phyloP scores from a whole-genome alignment of 202 grass and related monocot genomes.

The Zizania palustris region DNA sequence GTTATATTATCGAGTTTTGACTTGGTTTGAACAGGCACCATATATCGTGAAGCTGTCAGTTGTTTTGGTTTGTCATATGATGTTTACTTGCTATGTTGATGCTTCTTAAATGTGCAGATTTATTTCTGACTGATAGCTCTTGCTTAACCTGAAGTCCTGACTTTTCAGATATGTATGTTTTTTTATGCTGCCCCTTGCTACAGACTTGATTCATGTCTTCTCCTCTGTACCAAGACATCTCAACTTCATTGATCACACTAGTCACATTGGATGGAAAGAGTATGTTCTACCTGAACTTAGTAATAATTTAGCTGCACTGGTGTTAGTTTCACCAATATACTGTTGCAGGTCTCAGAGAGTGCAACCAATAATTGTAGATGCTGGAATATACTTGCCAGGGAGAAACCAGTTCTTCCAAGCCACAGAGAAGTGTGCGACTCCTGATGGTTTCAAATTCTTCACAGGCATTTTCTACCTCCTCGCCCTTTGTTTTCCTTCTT shows the following conservation, averaged over 20 bases:
- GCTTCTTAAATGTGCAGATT: background rate
- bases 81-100: background rate
- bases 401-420: slow-evolving; percentile 95
- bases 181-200: slow-evolving; percentile 38
- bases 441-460: slow-evolving; percentile 95
- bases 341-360: slow-evolving; percentile 81
- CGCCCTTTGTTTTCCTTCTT: slow-evolving; percentile 3
- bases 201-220: slow-evolving; percentile 98
- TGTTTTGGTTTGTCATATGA: background rate
- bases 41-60: background rate
- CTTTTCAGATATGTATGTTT: slow-evolving; percentile 16
- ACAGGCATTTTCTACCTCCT: slow-evolving; percentile 57
- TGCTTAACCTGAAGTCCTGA: slow-evolving; percentile 19
- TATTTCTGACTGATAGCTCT: slow-evolving; percentile 1
- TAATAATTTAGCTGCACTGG: slow-evolving; percentile 16
- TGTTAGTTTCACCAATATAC: slow-evolving; percentile 46
- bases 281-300: slow-evolving; percentile 53
- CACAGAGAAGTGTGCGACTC: slow-evolving; percentile 82
- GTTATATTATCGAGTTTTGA: background rate
- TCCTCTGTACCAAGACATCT: slow-evolving; percentile 84
- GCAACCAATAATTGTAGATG: slow-evolving; percentile 97
- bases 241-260: slow-evolving; percentile 93
- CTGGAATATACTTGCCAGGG: slow-evolving; percentile 90
- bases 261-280: slow-evolving; percentile 99
- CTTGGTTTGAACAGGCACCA: background rate